Evolutionary conservation across 2,329 filamentous ascomycete genomes (phyloP), one percentile per base, ranked within the genome.

Genomic region (Podosphaera fusca): DNA sequence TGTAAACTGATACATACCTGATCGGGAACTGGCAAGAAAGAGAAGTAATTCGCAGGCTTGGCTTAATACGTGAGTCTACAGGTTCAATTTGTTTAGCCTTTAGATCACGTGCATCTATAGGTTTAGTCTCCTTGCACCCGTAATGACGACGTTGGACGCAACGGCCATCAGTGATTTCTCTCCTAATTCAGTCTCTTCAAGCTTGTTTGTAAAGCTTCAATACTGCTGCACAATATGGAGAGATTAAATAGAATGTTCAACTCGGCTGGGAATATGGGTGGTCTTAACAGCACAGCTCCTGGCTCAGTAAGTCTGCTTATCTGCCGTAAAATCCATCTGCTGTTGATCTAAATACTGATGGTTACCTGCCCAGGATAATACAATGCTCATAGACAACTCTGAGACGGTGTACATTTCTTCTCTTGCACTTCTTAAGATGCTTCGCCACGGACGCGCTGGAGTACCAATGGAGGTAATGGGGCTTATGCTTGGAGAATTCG

Each of bases 381-480:
- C 80, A 45, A 89, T 84, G 68, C 79, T 98, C 60, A 94, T 98
- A 70, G 92, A 98, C 70, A 98, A 98, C 74, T 95, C 90, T 66
- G 92, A 98, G 75, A 98, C 92, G 38, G 92, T 98, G 64, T 95
- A 98, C 74, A 98, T 98, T 66, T 98, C 92, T 56, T 98, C 92
- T 54, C 81, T 98, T 60, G 92, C 92, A 56, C 78, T 98, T 56
- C 77, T 98, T 65, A 98, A 98, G 79, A 98, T 98, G 92, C 78
- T 98, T 71, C 84, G 92, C 69, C 92, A 98, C 72, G 92, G 92
- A 62, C 85, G 92, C 63, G 92, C 92, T 46, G 92, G 92, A 74
- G 92, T 98, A 63, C 92, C 92, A 29, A 98, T 98, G 92, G 92
- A 98, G 76, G 92, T 98, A 70, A 98, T 98, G 92, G 92, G 92